Evolutionary conservation across 495 filamentous ascomycete species (phyloP).

Genomic region (Lepidopterella palustris): DNA sequence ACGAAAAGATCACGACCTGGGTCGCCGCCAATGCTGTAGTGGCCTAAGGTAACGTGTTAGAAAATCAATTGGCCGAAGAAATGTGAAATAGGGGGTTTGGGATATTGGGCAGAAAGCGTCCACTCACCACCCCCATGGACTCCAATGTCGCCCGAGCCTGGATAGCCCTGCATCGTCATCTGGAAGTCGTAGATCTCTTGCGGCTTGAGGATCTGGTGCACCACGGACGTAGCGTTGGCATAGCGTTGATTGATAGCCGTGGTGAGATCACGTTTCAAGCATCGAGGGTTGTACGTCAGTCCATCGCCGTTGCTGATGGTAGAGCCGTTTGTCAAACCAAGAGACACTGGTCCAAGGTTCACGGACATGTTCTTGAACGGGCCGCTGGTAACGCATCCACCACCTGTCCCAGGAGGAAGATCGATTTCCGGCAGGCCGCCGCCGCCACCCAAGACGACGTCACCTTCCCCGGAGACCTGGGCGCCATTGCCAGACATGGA

Average conservation of each 20-base stretch:
- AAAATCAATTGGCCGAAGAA: neutral
- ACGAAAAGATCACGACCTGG: constrained; percentile 21
- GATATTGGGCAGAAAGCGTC: neutral
- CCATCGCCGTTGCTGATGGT: constrained; percentile 9
- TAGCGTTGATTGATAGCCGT: constrained; percentile 9
- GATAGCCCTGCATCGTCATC: constrained; percentile 21
- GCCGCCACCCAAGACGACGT: constrained; percentile 20
- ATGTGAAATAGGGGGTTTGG: neutral
- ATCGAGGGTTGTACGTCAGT: constrained; percentile 18
- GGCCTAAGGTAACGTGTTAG: constrained; percentile 1
- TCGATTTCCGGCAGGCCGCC: constrained; percentile 17
- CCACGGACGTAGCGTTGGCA: constrained; percentile 9
- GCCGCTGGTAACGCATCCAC: constrained; percentile 57
- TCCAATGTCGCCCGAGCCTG: constrained; percentile 16
- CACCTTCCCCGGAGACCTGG: constrained; percentile 37
- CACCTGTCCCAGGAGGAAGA: constrained; percentile 49
- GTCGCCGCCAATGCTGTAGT: constrained; percentile 21
- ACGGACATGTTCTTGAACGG: constrained; percentile 45
- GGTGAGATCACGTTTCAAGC: constrained; percentile 21
- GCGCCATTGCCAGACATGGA: constrained; percentile 58
- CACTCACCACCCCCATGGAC: constrained; percentile 19
- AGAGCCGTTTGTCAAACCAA: constrained; percentile 4
- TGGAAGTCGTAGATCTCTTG: constrained; percentile 19
- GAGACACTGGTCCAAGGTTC: constrained; percentile 17
- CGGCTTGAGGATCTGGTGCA: constrained; percentile 7